A percentile compares a stretch with the other conserved stretches of the same genome.
Evolutionary conservation across 176 grass and related monocot species (phyloP).

Genomic region (Triticum dicoccoides): DNA sequence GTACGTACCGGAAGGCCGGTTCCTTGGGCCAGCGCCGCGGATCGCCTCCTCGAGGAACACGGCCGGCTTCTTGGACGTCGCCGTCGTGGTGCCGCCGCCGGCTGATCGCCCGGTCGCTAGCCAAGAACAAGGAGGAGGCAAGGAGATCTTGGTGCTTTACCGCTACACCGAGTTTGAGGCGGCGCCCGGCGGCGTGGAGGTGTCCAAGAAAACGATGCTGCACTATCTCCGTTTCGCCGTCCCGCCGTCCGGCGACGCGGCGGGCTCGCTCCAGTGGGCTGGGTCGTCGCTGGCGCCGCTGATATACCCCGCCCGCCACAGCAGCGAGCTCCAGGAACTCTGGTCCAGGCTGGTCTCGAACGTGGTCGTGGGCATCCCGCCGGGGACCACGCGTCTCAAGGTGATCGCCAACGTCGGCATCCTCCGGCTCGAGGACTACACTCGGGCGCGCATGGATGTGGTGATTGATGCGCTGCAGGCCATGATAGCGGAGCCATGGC

Average conservation of each 20-base stretch:
- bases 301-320: background rate
- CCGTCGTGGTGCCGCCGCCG: too few species aligned
- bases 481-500: background rate
- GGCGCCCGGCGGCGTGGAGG: too few species aligned
- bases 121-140: too few species aligned
- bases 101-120: too few species aligned
- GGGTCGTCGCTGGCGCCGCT: conserved; percentile 5
- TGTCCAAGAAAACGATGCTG: too few species aligned
- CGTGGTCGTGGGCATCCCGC: background rate
- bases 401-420: conserved; percentile 15
- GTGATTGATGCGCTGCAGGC: background rate
- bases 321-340: background rate
- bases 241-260: background rate
- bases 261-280: conserved; percentile 5
- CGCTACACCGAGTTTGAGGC: too few species aligned
- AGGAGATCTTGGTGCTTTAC: too few species aligned
- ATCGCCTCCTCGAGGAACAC: too few species aligned
- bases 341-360: background rate
- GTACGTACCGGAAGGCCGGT: too few species aligned
- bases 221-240: too few species aligned
- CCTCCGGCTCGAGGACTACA: conserved; percentile 2
- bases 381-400: background rate
- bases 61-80: too few species aligned
- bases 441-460: background rate
- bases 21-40: too few species aligned